These are phyloP conservation scores for Lachnellula suecica DNA, from an alignment of 2,329 filamentous ascomycete genomes.

Conservation along the genomic window DNA sequence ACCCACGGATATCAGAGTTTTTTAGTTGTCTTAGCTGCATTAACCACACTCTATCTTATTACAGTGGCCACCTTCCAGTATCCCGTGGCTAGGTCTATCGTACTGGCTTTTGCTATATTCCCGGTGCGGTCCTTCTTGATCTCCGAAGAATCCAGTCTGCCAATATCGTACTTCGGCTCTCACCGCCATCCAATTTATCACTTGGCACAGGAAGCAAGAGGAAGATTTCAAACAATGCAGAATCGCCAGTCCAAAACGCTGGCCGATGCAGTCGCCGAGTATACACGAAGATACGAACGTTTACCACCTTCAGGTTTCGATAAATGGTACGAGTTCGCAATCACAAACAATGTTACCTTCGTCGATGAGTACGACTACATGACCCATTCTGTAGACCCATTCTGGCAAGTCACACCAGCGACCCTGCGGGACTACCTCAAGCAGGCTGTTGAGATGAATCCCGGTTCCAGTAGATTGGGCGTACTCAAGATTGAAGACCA, in stretches of 20 bases:
- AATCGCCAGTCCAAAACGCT: not conserved
- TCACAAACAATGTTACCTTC: slow-evolving; percentile 24
- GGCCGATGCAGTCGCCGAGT: slow-evolving; percentile 13
- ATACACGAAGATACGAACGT: slow-evolving; percentile 8
- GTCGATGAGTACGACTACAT: slow-evolving; percentile 33
- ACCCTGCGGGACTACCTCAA: not conserved
- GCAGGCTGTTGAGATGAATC: not conserved
- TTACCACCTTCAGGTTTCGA: slow-evolving; percentile 19
- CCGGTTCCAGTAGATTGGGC: not conserved
- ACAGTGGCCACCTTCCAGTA: not conserved
- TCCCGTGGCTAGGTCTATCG: not conserved
- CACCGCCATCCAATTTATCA: not conserved
- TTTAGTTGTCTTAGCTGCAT: not conserved
- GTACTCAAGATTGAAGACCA: not conserved
- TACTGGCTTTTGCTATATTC: not conserved
- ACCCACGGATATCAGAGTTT: not conserved
- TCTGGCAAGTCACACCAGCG: slow-evolving; percentile 28
- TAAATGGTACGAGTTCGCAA: slow-evolving; percentile 32
- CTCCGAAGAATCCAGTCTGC: not conserved
- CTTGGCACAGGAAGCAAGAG: not conserved
- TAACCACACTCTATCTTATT: not conserved
- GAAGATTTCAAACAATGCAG: not conserved
- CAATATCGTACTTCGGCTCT: not conserved
- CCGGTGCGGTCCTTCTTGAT: not conserved
- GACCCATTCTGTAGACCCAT: slow-evolving; percentile 29